Evolutionary conservation across 2,329 filamentous ascomycete genomes (phyloP).

Genomic region (Dactylonectria macrodidyma): DNA sequence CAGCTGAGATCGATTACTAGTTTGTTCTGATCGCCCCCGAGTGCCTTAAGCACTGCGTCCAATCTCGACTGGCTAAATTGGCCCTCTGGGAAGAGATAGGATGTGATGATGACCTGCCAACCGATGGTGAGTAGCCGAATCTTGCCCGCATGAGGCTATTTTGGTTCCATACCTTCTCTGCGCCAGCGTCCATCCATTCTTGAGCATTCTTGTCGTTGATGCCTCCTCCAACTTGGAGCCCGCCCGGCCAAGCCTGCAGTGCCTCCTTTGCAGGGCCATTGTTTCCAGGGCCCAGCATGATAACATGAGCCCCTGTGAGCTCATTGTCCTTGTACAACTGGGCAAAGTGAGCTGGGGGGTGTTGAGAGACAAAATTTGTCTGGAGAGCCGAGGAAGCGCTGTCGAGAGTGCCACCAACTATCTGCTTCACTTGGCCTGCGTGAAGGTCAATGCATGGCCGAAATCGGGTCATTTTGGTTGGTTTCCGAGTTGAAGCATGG

Average conservation of each 20-base stretch:
- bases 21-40: conserved; percentile 82
- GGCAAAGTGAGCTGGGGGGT: conserved; percentile 87
- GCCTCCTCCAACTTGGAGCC: conserved; percentile 93
- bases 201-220: conserved; percentile 88
- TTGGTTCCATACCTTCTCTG: conserved; percentile 79
- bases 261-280: conserved; percentile 84
- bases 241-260: conserved; percentile 81
- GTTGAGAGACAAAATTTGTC: conserved; percentile 92
- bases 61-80: conserved; percentile 85
- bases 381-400: conserved; percentile 76
- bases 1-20: conserved; percentile 97
- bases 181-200: conserved; percentile 89
- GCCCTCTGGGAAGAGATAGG: conserved; percentile 89
- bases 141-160: conserved; percentile 22
- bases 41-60: conserved; percentile 78
- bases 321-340: conserved; percentile 82
- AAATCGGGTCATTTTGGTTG: conserved; percentile 86
- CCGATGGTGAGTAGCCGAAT: conserved; percentile 8
- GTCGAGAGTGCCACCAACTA: conserved; percentile 93
- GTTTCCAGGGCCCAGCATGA: conserved; percentile 95
- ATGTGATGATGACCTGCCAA: conserved; percentile 93
- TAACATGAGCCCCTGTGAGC: conserved; percentile 89
- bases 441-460: conserved; percentile 98
- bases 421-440: conserved; percentile 98
- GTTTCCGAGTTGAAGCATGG: conserved; percentile 6